phyloP scores from a whole-genome alignment of 148 eudicot species.

The Vaccinium vitisidaea region DNA sequence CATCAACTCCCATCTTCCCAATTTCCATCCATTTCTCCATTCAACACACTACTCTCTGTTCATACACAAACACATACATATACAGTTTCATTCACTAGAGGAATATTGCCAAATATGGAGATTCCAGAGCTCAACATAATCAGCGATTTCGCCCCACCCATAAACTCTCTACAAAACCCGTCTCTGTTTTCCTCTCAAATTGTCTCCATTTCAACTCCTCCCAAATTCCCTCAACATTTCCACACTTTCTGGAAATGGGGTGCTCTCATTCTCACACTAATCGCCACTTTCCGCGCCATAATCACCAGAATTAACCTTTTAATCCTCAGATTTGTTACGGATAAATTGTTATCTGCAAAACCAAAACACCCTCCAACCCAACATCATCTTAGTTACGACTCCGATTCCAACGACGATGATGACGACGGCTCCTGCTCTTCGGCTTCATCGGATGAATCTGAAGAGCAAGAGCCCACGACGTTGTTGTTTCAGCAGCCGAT shows the following conservation, averaged over 20 bases:
- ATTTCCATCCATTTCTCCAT: background rate
- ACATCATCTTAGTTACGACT: constrained; percentile 26
- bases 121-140: constrained; percentile 54
- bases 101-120: constrained; percentile 32
- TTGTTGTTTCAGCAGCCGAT: constrained; percentile 16
- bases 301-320: constrained; percentile 40
- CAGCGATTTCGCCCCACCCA: constrained; percentile 47
- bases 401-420: constrained; percentile 36
- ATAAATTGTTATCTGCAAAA: constrained; percentile 27
- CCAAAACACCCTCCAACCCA: constrained; percentile 30
- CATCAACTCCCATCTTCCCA: background rate
- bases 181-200: constrained; percentile 37
- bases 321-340: constrained; percentile 29
- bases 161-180: constrained; percentile 47
- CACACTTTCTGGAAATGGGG: constrained; percentile 65
- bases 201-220: constrained; percentile 36
- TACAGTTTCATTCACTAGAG: no score
- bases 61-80: background rate
- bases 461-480: constrained; percentile 27
- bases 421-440: constrained; percentile 30
- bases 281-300: constrained; percentile 50
- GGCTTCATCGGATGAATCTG: constrained; percentile 29
- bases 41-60: background rate
- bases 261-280: constrained; percentile 56
- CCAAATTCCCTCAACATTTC: constrained; percentile 27